These are phyloP conservation scores for Termitomyces titanicus DNA, from an alignment of 768 basidiomycete genomes.

Conservation along the genomic window DNA sequence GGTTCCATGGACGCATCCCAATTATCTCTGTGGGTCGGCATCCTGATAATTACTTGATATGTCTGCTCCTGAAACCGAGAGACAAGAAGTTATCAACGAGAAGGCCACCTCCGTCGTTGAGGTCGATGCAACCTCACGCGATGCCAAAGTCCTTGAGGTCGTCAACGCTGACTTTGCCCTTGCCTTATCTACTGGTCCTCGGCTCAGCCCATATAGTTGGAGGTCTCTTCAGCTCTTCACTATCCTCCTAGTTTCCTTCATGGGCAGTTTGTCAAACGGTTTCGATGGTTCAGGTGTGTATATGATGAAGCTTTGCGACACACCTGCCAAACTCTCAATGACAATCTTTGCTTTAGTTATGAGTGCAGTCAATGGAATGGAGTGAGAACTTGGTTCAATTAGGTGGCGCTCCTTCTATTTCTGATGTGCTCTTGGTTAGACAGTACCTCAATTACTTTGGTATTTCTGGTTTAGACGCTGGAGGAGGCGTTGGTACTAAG, in stretches of 20 bases:
- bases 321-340: neutral
- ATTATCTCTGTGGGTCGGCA: neutral
- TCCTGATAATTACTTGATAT: slow-evolving; percentile 2
- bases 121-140: slow-evolving; percentile 2
- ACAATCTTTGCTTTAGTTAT: slow-evolving; percentile 28
- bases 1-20: neutral
- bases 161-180: slow-evolving; percentile 40
- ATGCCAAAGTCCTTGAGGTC: slow-evolving; percentile 24
- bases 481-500: slow-evolving; percentile 40
- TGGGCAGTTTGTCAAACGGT: slow-evolving; percentile 44
- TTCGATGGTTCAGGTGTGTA: slow-evolving; percentile 42
- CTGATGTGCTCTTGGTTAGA: slow-evolving; percentile 15
- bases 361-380: slow-evolving; percentile 46
- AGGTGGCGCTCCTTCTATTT: neutral
- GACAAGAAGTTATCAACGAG: slow-evolving; percentile 12
- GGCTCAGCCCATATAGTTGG: slow-evolving; percentile 33
- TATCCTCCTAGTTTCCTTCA: slow-evolving; percentile 39
- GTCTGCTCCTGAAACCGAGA: slow-evolving; percentile 16
- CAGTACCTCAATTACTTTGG: slow-evolving; percentile 39
- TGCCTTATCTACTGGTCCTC: slow-evolving; percentile 40
- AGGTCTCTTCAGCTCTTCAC: slow-evolving; percentile 39
- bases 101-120: neutral
- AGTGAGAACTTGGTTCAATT: slow-evolving; percentile 23
- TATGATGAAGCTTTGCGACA: neutral
- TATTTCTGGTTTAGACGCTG: slow-evolving; percentile 34